Evolutionary conservation across 768 basidiomycete species (phyloP), one percentile per base, ranked within the genome.

Genomic region (Exidia glandulosa): DNA sequence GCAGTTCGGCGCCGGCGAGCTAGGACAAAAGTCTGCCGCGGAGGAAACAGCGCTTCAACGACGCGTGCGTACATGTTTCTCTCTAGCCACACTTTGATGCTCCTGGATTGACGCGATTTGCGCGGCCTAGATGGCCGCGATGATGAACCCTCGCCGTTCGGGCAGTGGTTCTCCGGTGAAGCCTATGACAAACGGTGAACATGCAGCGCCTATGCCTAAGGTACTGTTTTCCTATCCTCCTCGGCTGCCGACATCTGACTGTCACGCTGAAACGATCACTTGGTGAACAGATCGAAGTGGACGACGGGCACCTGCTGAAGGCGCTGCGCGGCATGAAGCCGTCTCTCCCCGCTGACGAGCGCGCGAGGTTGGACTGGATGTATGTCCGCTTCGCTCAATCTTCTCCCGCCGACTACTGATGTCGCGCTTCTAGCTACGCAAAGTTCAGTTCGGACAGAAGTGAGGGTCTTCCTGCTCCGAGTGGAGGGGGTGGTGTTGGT

Each of bases 311-410:
- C 69, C 74, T 99, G 41, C 70, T 74, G 3, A 76, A 75, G 41
- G 86, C 86, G 4, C 72, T 97, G 2, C 72, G 79, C 64, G 81
- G 79, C 0, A 87, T 85, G 32, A 78, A 86, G 30, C 88, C 94
- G 1, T 98, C 95, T 2, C 89, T 98, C 5, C 84, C 94, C 0
- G 65, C 69, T 0, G 82, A 86, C 47, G 96, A 99, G 70, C 75
- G 84, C 19, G 67, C 65, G 10, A 79, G 93, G n/a, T 75, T 99
- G 45, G 76, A 79, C 37, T 75, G 76, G 63, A 94, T 98, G 95
- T 94, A 19, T 16, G 45, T 59, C 36, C 34, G 9, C 48, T 48
- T 47, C 54, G 41, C 61, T 32, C 59, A 60, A 62, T 61, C 62
- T 60, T 47, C 25, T 41, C 57, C n/a, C n/a, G n/a, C n/a, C n/a